Evolutionary conservation across 192 early-diverging fungal species (phyloP).

Genomic region (Backusella australiensis): DNA sequence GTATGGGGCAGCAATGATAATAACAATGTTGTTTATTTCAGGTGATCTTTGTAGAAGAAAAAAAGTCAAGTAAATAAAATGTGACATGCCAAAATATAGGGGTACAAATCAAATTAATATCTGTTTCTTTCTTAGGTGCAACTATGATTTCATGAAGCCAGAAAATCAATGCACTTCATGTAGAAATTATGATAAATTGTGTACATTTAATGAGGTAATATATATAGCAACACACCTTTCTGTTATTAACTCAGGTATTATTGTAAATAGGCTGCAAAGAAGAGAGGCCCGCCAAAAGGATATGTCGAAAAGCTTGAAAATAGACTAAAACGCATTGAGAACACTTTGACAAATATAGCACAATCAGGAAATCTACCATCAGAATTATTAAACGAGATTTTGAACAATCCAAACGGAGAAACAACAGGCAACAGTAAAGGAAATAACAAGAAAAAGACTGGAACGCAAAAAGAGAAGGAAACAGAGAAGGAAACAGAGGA

Average conservation of each 20-base stretch:
- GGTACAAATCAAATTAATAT: not conserved
- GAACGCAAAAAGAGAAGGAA: not conserved
- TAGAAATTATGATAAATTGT: conserved; percentile 13
- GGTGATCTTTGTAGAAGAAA: conserved; percentile 34
- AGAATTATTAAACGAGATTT: not conserved
- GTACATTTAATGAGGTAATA: conserved; percentile 31
- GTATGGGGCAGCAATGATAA: not conserved
- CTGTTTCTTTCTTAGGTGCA: conserved; percentile 16
- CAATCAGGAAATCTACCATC: conserved; percentile 12
- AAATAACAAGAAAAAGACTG: not conserved
- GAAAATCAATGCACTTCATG: conserved; percentile 19
- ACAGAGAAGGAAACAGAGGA: not conserved
- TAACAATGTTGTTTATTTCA: not conserved
- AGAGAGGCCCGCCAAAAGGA: conserved; percentile 32
- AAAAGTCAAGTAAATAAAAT: conserved; percentile 27
- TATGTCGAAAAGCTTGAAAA: conserved; percentile 30
- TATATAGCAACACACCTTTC: not conserved
- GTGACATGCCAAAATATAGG: not conserved
- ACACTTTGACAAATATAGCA: conserved; percentile 18
- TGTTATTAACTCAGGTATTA: not conserved
- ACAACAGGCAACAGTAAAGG: not conserved
- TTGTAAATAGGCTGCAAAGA: conserved; percentile 19
- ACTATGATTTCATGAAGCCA: conserved; percentile 10
- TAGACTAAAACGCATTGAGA: conserved; percentile 26
- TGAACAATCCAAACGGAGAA: not conserved